These are phyloP conservation scores for Linum tenue DNA, from an alignment of 345 rosid genomes.

Conservation along the genomic window DNA sequence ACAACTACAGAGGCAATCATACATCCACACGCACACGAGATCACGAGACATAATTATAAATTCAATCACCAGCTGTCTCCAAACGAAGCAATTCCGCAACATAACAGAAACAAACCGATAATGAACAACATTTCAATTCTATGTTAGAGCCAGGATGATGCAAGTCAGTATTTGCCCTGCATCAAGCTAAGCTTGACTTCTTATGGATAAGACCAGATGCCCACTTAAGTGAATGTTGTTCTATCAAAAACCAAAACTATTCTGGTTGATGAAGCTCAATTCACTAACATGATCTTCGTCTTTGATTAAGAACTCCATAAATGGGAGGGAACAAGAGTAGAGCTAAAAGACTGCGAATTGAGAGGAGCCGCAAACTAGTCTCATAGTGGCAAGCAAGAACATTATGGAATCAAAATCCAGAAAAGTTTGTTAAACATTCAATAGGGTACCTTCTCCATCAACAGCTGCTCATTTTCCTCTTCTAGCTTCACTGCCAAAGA, in stretches of 20 bases:
- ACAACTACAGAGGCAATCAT: not conserved
- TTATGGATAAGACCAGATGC: not conserved
- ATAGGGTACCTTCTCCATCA: conserved; percentile 54
- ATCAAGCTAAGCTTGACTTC: not conserved
- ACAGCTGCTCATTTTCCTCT: conserved; percentile 64
- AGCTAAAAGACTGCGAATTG: not conserved
- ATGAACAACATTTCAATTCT: not conserved
- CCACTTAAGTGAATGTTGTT: not conserved
- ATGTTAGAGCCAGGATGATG: not conserved
- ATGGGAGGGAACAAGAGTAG: not conserved
- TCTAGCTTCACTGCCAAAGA: conserved; percentile 59
- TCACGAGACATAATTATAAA: not conserved
- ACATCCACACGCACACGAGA: not conserved
- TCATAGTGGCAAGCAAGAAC: not conserved
- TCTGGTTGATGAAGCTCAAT: no score
- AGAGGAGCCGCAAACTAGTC: not conserved
- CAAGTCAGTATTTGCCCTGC: not conserved
- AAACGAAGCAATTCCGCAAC: not conserved
- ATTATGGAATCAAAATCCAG: not conserved
- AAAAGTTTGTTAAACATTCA: not conserved
- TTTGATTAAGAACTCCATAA: no score
- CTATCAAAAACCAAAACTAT: no score
- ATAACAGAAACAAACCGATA: not conserved
- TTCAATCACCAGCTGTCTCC: not conserved
- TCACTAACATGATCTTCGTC: no score